Evolutionary conservation across 306 rosid species (phyloP), one percentile per base, ranked within the genome.

Genomic region (Hylodesmum podocarpum): DNA sequence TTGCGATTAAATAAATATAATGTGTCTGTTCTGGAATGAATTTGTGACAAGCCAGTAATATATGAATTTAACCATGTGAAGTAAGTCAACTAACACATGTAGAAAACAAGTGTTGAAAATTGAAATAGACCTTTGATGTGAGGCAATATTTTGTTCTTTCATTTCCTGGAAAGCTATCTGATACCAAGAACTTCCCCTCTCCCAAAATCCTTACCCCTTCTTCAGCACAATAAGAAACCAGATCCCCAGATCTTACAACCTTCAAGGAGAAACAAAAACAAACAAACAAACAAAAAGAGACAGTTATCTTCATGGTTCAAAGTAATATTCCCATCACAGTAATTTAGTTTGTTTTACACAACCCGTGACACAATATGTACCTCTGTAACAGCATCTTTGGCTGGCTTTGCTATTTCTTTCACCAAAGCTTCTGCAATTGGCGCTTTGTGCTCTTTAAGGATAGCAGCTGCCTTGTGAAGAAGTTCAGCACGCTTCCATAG

Each of bases 231-330:
- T 96, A 96, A 69, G 99, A 96, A 80, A 96, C 73, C 84, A 96
- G 81, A 84, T 96, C 99, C 62, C 99, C 99, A 69, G 99, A 96
- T 83, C 99, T 96, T 82, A 96, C 98, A 84, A 96, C 99, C 98
- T 94, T 83, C 86, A 90, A 25, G 25, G 6, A 29, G 70, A 49
- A 68, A 59, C 24, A 10, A 68, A 37, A 75, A n/a, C n/a, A n/a
- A 12, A 12, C 2, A n/a, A n/a, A n/a, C n/a, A n/a, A n/a, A n/a
- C n/a, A n/a, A n/a, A n/a, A n/a, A n/a, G n/a, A n/a, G n/a, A n/a
- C 53, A 74, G 44, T 67, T 63, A 75, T 36, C 31, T 80, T 33
- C 58, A 70, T 24, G 31, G 41, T 47, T 68, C 72, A 80, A 39
- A 33, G 22, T 39, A 18, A 36, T 24, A 62, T 54, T 59, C 41